phyloP scores from a whole-genome alignment of 164 flowering plant species.

The Magnolia changhungtana region DNA sequence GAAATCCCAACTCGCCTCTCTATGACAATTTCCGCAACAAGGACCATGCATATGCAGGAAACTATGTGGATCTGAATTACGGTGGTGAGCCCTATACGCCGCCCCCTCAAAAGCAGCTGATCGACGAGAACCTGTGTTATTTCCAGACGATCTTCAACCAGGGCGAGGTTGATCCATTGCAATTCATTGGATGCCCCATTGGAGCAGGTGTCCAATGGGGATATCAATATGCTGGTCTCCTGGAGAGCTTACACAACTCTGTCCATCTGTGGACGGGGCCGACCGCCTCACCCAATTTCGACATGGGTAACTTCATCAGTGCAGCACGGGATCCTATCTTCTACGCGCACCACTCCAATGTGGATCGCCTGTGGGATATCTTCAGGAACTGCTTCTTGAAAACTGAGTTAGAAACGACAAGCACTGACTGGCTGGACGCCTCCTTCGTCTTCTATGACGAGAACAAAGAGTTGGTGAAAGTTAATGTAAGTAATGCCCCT shows the following conservation, averaged over 20 bases:
- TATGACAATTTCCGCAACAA: constrained; percentile 4
- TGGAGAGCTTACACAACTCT: background rate
- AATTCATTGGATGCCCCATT: constrained; percentile 1
- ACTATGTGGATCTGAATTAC: no score
- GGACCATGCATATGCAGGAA: no score
- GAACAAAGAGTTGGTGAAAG: constrained; percentile 7
- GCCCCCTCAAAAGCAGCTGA: background rate
- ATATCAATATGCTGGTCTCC: background rate
- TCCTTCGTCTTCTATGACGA: constrained; percentile 12
- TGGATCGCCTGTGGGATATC: constrained; percentile 7
- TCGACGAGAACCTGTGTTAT: background rate
- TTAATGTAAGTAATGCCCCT: constrained; percentile 8
- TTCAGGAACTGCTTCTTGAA: background rate
- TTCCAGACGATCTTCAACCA: background rate
- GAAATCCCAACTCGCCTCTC: background rate
- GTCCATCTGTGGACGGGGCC: constrained; percentile 1
- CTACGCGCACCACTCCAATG: constrained; percentile 2
- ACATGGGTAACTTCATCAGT: constrained; percentile 5
- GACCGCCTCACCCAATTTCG: background rate
- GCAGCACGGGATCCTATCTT: constrained; percentile 9
- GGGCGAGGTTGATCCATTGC: background rate
- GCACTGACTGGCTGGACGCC: constrained; percentile 5
- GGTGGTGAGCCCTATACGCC: no score
- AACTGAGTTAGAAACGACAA: background rate
- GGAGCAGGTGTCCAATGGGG: background rate